These are phyloP conservation scores for Dendrobium chrysotoxum DNA, from an alignment of 106 monocot species.

Conservation along the genomic window DNA sequence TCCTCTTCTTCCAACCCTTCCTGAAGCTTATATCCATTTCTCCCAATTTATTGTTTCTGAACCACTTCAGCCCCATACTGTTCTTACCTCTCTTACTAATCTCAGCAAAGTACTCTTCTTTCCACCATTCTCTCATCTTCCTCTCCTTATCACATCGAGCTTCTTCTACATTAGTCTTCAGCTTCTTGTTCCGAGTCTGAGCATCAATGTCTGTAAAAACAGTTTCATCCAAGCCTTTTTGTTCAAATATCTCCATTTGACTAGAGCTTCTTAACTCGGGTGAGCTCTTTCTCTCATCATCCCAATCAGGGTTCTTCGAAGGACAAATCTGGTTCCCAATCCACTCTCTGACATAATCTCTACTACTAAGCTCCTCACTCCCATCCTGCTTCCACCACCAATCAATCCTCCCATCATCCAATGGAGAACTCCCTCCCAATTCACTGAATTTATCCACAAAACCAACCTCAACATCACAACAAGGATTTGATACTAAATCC, in stretches of 20 bases:
- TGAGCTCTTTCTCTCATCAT: slow-evolving; percentile 17
- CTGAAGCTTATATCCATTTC: not conserved
- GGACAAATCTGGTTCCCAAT: slow-evolving; percentile 3
- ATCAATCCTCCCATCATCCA: slow-evolving; percentile 20
- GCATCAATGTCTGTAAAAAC: not conserved
- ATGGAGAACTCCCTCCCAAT: not conserved
- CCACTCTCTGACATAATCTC: slow-evolving; percentile 61
- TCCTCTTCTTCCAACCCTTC: not conserved
- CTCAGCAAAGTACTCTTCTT: slow-evolving; percentile 81
- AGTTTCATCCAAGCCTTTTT: not conserved
- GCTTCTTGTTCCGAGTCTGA: not conserved
- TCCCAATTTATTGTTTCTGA: too few relatives aligned
- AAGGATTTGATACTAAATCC: slow-evolving; percentile 11
- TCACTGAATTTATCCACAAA: not conserved
- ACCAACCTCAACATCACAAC: not conserved
- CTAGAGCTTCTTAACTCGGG: not conserved
- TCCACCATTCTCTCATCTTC: slow-evolving; percentile 76
- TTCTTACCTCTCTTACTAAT: slow-evolving; percentile 38
- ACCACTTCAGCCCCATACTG: too few relatives aligned
- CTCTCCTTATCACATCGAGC: slow-evolving; percentile 13
- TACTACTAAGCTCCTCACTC: slow-evolving; percentile 52
- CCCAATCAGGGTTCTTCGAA: slow-evolving; percentile 36
- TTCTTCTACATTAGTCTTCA: not conserved
- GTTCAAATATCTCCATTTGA: not conserved
- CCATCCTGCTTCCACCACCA: slow-evolving; percentile 98